Evolutionary conservation across 2,329 filamentous ascomycete species (phyloP).

Genomic region (Rosellinia necatrix): DNA sequence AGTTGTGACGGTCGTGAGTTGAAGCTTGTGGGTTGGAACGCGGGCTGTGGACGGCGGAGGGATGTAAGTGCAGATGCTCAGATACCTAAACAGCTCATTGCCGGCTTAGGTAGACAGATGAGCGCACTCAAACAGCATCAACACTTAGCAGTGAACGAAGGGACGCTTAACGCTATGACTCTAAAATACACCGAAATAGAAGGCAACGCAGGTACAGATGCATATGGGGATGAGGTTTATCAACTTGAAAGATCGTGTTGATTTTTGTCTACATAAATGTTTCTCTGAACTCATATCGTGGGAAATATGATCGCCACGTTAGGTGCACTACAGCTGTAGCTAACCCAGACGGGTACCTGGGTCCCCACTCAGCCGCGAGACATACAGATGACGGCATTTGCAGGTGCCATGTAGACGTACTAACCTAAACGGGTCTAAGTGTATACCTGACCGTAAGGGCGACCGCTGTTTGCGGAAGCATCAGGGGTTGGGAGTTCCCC

Average conservation of each 20-base stretch:
- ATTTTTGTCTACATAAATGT: not conserved
- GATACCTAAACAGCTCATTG: constrained; percentile 2
- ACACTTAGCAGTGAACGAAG: not conserved
- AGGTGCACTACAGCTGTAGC: too few species aligned
- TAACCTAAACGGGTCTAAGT: too few species aligned
- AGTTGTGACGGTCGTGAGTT: not conserved
- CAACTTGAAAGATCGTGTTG: not conserved
- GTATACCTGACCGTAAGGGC: too few species aligned
- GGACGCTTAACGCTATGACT: not conserved
- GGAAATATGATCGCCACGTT: too few species aligned
- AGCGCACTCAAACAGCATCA: not conserved
- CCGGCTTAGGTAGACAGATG: constrained; percentile 10
- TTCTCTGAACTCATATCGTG: not conserved
- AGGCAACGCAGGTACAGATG: not conserved
- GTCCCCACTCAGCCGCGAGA: too few species aligned
- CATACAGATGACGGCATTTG: too few species aligned
- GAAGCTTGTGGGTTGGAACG: not conserved
- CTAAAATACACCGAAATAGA: not conserved
- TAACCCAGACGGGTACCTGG: too few species aligned
- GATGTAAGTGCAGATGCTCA: not conserved
- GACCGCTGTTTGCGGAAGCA: too few species aligned
- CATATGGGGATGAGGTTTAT: constrained; percentile 7
- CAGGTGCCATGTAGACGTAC: too few species aligned
- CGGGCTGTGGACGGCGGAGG: not conserved
- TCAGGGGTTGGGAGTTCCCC: constrained; percentile 7